Evolutionary conservation across 805 yeast genomes (phyloP).

Genomic region (Komagataella kurtzmanii): DNA sequence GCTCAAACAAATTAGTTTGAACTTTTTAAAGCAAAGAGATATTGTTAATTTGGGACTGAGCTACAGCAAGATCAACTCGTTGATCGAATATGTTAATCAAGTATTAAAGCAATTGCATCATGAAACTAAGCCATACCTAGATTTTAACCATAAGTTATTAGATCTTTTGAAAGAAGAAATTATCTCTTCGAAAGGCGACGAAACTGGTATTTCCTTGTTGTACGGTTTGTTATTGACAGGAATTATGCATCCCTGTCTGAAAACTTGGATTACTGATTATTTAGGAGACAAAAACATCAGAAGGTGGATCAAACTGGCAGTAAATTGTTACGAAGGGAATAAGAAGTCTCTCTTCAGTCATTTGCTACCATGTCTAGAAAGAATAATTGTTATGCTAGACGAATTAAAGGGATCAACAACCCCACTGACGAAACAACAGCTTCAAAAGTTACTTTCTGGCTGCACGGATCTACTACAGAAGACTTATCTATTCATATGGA

Average conservation of each 20-base stretch:
- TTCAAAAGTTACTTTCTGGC: not conserved
- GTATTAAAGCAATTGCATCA: slow-evolving; percentile 13
- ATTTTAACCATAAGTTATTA: slow-evolving; percentile 21
- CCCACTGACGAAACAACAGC: not conserved
- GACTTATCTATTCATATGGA: slow-evolving; percentile 8
- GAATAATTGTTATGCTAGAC: slow-evolving; percentile 32
- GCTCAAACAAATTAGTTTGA: slow-evolving; percentile 10
- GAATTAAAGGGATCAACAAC: slow-evolving; percentile 23
- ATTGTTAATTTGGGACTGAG: not conserved
- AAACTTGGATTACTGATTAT: slow-evolving; percentile 50
- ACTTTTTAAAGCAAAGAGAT: slow-evolving; percentile 11
- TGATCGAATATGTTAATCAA: slow-evolving; percentile 20
- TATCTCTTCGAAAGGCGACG: slow-evolving; percentile 6
- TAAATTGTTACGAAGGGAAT: slow-evolving; percentile 33
- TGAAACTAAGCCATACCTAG: slow-evolving; percentile 22
- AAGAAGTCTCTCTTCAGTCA: slow-evolving; percentile 33
- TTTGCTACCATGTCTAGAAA: slow-evolving; percentile 42
- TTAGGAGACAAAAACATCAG: slow-evolving; percentile 55
- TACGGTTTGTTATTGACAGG: slow-evolving; percentile 41
- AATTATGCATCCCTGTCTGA: slow-evolving; percentile 30
- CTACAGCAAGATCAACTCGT: not conserved
- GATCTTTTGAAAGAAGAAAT: slow-evolving; percentile 22
- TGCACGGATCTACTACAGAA: not conserved
- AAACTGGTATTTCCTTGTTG: slow-evolving; percentile 19
- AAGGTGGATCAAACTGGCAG: slow-evolving; percentile 38